Conservation (phyloP, 2,329 filamentous ascomycete species). For the Xylaria sp. region DNA sequence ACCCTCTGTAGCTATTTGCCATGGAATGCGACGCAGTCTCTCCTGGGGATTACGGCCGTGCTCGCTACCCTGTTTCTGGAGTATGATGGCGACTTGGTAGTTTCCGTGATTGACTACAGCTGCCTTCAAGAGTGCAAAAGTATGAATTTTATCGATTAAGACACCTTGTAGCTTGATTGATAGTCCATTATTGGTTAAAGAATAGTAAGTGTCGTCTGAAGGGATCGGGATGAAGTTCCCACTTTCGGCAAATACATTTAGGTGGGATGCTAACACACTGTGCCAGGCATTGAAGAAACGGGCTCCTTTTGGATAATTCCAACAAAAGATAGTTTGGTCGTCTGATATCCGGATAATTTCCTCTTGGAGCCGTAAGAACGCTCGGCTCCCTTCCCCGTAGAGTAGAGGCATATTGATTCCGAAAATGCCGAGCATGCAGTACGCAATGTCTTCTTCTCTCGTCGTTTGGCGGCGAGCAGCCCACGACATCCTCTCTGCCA, state of each 20-base stretch:
- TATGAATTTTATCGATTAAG: background rate
- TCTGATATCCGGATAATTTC: constrained; percentile 22
- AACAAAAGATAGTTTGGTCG: constrained; percentile 27
- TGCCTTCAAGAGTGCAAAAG: background rate
- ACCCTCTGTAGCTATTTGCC: background rate
- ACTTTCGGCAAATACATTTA: background rate
- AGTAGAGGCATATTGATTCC: constrained; percentile 38
- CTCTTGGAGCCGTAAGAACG: constrained; percentile 33
- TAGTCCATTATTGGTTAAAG: background rate
- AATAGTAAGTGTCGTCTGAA: background rate
- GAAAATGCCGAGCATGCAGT: constrained; percentile 32
- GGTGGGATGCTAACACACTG: constrained; percentile 15
- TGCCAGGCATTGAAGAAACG: background rate
- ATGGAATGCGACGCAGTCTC: background rate
- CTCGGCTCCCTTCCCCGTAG: constrained; percentile 28
- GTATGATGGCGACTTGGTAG: background rate
- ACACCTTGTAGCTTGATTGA: background rate
- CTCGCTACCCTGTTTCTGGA: background rate
- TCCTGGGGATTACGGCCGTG: background rate
- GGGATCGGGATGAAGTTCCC: background rate
- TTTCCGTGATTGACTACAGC: background rate
- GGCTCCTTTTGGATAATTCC: background rate
- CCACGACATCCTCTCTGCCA: constrained; percentile 29
- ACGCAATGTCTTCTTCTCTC: background rate
- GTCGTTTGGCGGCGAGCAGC: background rate